These are phyloP conservation scores for Yamadazyma ubonensis DNA, from an alignment of 805 yeast genomes.

Conservation along the genomic window DNA sequence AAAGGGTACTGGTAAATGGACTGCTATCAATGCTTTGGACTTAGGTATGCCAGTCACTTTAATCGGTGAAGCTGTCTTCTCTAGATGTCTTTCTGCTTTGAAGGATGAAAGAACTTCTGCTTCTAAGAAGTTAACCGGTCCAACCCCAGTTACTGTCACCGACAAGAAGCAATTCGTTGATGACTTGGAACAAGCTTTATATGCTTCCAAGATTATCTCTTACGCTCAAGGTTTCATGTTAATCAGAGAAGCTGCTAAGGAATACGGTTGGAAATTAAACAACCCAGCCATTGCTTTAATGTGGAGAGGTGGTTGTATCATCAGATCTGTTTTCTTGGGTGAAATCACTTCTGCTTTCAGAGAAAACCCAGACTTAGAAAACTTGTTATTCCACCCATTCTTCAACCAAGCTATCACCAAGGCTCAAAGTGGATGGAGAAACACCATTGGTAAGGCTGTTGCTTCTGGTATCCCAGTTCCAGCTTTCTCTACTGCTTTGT, in stretches of 20 bases:
- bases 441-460: slow-evolving; percentile 73
- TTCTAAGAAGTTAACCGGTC: slow-evolving; percentile 76
- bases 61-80: slow-evolving; percentile 97
- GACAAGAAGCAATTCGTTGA: slow-evolving; percentile 85
- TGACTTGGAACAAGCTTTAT: slow-evolving; percentile 95
- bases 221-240: slow-evolving; percentile 99
- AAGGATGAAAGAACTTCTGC: slow-evolving; percentile 91
- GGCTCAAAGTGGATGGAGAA: slow-evolving; percentile 97
- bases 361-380: slow-evolving; percentile 88
- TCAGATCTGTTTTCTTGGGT: slow-evolving; percentile 96
- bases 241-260: slow-evolving; percentile 96
- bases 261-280: slow-evolving; percentile 95
- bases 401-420: slow-evolving; percentile 85
- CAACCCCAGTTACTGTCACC: slow-evolving; percentile 53
- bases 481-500: slow-evolving; percentile 93
- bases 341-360: slow-evolving; percentile 97
- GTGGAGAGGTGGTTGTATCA: slow-evolving; percentile 99
- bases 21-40: slow-evolving; percentile 96
- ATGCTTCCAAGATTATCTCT: slow-evolving; percentile 97
- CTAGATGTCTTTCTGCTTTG: slow-evolving; percentile 93
- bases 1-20: slow-evolving; percentile 99
- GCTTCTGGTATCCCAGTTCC: slow-evolving; percentile 94
- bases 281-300: slow-evolving; percentile 97
- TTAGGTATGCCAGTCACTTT: slow-evolving; percentile 97
- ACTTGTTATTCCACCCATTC: slow-evolving; percentile 93